Conservation (phyloP, 176 grass and related monocot genomes). For the Oryza punctata region DNA sequence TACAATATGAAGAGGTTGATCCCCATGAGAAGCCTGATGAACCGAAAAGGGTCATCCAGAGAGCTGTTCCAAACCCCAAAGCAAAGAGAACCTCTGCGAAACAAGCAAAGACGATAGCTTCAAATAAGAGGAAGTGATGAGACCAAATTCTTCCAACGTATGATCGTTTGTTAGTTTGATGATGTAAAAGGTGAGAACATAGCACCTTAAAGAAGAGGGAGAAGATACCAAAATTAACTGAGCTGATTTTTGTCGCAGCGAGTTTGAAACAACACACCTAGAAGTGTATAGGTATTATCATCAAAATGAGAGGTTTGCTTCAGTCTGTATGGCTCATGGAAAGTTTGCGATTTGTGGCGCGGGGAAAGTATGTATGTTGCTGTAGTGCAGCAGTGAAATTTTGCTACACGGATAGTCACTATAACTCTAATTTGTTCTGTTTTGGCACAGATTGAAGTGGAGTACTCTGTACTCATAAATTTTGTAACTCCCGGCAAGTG, state of each 20-base stretch:
- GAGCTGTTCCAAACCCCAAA: constrained; percentile 42
- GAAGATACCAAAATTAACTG: background rate
- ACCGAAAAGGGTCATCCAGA: constrained; percentile 71
- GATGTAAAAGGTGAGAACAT: background rate
- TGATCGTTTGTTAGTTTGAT: constrained; percentile 3
- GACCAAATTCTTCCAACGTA: background rate
- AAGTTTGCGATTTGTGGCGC: background rate
- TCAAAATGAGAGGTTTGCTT: background rate
- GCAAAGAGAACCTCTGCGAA: constrained; percentile 51
- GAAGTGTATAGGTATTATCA: constrained; percentile 16
- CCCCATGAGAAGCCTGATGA: constrained; percentile 66
- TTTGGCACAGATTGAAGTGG: background rate
- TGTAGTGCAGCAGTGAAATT: background rate
- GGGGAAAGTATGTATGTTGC: background rate
- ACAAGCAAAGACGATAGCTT: constrained; percentile 1
- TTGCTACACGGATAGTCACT: background rate
- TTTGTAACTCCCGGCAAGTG: constrained; percentile 4
- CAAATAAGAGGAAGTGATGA: constrained; percentile 26
- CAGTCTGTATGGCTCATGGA: background rate
- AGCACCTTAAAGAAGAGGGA: background rate
- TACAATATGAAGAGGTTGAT: constrained; percentile 83
- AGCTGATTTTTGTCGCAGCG: background rate
- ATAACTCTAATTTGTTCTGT: background rate
- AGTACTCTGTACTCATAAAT: background rate
- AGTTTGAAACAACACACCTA: background rate